These are phyloP conservation scores for Dittrichia graveolens DNA, from an alignment of 129 eudicot species.

Conservation along the genomic window DNA sequence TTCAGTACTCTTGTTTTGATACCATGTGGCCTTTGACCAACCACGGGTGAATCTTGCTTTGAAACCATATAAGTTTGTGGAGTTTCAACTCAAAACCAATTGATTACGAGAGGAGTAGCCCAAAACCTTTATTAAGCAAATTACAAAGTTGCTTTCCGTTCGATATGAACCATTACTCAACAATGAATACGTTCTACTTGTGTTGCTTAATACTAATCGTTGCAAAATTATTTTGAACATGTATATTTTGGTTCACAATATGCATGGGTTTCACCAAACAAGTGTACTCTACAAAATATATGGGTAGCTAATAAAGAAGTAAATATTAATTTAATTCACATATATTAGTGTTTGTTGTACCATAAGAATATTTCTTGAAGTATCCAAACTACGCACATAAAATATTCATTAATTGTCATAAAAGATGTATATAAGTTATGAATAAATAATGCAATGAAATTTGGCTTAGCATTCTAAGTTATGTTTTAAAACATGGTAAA, in stretches of 20 bases:
- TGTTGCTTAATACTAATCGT: too few species aligned
- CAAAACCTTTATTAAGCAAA: too few species aligned
- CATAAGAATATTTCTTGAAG: neutral
- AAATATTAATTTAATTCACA: neutral
- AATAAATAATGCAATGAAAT: neutral
- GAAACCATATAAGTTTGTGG: too few species aligned
- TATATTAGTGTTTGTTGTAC: constrained; percentile 11
- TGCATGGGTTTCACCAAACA: constrained; percentile 13
- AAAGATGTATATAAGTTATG: neutral
- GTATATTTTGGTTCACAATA: neutral
- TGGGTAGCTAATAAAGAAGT: neutral
- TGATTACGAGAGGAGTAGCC: too few species aligned
- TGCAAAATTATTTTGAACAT: neutral
- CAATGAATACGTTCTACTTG: too few species aligned
- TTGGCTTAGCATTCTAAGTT: neutral
- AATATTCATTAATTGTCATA: neutral
- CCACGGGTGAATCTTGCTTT: too few species aligned
- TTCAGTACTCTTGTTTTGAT: too few species aligned
- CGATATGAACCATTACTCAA: too few species aligned
- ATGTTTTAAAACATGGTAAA: too few species aligned
- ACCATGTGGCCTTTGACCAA: too few species aligned
- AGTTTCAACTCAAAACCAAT: too few species aligned
- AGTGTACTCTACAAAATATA: constrained; percentile 1
- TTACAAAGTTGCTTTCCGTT: too few species aligned
- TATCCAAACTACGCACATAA: neutral